Evolutionary conservation across 495 filamentous ascomycete species (phyloP).

Genomic region (Acidomyces sp.): DNA sequence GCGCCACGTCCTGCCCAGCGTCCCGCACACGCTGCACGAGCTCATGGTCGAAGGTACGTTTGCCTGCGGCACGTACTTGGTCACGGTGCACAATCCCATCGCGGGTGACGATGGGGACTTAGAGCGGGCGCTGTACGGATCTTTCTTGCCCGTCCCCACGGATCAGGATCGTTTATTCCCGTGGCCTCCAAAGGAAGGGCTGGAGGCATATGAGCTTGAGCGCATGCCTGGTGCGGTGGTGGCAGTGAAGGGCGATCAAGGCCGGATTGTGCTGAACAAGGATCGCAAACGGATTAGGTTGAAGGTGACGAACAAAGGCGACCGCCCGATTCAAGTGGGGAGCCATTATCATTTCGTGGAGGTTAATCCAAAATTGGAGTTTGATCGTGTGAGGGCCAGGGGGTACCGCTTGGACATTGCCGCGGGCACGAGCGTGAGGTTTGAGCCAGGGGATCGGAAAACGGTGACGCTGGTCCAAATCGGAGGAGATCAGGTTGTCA

Average conservation of each 20-base stretch:
- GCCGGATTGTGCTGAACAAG: slow-evolving; percentile 53
- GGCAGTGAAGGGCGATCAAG: slow-evolving; percentile 44
- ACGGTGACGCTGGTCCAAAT: slow-evolving; percentile 92
- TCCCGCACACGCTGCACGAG: slow-evolving; percentile 60
- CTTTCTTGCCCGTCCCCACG: slow-evolving; percentile 80
- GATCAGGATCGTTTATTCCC: slow-evolving; percentile 47
- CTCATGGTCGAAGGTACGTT: slow-evolving; percentile 95
- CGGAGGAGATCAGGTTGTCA: slow-evolving; percentile 66
- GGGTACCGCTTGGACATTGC: slow-evolving; percentile 82
- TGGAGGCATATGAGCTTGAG: slow-evolving; percentile 32
- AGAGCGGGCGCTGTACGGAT: slow-evolving; percentile 75
- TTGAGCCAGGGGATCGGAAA: slow-evolving; percentile 88
- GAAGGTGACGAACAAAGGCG: slow-evolving; percentile 72
- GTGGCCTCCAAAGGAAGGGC: slow-evolving; percentile 45
- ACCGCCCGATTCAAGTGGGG: slow-evolving; percentile 83
- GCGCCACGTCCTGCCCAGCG: slow-evolving; percentile 79
- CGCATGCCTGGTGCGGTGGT: slow-evolving; percentile 73
- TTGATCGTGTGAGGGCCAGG: slow-evolving; percentile 75
- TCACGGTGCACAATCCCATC: slow-evolving; percentile 88
- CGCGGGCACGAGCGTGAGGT: slow-evolving; percentile 84
- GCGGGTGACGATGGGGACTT: slow-evolving; percentile 78
- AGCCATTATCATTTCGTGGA: slow-evolving; percentile 97
- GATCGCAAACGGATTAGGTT: slow-evolving; percentile 61
- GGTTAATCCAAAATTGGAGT: slow-evolving; percentile 77
- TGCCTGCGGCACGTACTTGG: slow-evolving; percentile 77